Conservation (phyloP, 345 rosid species). For the Salix dunnii region DNA sequence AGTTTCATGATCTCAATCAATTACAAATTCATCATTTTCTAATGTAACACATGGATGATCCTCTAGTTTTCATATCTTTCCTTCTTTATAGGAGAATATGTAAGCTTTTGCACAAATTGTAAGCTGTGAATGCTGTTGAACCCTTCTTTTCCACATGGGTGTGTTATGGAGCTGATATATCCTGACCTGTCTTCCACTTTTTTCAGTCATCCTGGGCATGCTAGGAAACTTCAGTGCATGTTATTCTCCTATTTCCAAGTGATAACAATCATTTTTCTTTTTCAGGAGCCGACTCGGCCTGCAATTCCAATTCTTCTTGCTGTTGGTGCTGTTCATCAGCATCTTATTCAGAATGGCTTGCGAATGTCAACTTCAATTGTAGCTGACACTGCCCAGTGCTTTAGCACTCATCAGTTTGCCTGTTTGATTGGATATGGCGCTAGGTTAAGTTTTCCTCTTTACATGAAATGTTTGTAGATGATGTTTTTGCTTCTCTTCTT, state of each 20-base stretch:
- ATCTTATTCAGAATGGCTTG: constrained; percentile 95
- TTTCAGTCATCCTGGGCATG: not conserved
- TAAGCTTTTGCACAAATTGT: not conserved
- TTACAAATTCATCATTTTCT: not conserved
- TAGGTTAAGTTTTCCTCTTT: constrained; percentile 46
- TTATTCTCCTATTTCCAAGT: not conserved
- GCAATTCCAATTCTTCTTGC: constrained; percentile 95
- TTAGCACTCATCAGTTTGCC: constrained; percentile 98
- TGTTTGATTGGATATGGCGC: constrained; percentile 99
- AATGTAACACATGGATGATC: not conserved
- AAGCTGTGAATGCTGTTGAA: not conserved
- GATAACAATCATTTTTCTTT: constrained; percentile 13
- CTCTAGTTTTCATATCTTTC: not conserved
- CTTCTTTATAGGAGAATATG: not conserved
- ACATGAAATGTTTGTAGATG: not conserved
- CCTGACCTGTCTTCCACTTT: not conserved
- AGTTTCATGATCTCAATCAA: not conserved
- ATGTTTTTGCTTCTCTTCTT: not conserved
- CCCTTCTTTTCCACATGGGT: not conserved
- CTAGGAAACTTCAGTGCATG: not conserved
- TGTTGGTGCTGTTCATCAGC: constrained; percentile 97
- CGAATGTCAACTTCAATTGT: constrained; percentile 92
- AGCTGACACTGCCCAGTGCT: constrained; percentile 96
- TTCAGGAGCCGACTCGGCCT: constrained; percentile 87
- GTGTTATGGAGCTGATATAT: not conserved